phyloP scores from a whole-genome alignment of 306 rosid species.

The Ochetophila trinervis region DNA sequence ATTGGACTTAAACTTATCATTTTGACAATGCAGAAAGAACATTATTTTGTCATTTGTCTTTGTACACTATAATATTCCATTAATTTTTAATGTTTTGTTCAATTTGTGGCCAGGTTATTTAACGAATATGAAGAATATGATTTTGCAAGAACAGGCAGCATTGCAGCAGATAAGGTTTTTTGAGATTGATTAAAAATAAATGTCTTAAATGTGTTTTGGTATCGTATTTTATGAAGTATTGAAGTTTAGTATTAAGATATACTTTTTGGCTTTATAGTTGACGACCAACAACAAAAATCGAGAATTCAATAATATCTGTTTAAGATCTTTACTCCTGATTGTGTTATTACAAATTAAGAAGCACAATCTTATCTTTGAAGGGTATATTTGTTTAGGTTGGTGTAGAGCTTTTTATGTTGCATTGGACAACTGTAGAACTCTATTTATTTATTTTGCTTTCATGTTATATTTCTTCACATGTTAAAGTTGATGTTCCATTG shows the following conservation, averaged over 20 bases:
- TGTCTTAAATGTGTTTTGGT: not conserved
- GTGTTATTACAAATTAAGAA: not conserved
- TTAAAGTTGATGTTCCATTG: not conserved
- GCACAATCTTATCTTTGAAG: not conserved
- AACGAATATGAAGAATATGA: conserved; percentile 77
- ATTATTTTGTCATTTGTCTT: too few relatives aligned
- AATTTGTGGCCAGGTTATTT: conserved; percentile 58
- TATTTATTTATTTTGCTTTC: not conserved
- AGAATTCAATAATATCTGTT: not conserved
- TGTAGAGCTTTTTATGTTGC: not conserved
- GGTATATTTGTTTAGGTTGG: not conserved
- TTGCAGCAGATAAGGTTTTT: conserved; percentile 65
- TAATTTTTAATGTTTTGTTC: not conserved
- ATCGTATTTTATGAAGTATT: not conserved
- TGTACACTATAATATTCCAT: not conserved
- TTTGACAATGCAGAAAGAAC: not conserved
- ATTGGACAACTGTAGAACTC: not conserved
- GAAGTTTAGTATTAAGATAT: not conserved
- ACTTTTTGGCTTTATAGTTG: not conserved
- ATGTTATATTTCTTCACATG: not conserved
- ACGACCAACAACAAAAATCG: not conserved
- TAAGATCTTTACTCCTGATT: not conserved
- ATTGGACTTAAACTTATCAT: not conserved
- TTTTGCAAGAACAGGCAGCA: conserved; percentile 82
- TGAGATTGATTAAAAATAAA: not conserved